These are phyloP conservation scores for Sporothrix dimorphospora DNA, from an alignment of 2,329 filamentous ascomycete genomes.

Conservation along the genomic window DNA sequence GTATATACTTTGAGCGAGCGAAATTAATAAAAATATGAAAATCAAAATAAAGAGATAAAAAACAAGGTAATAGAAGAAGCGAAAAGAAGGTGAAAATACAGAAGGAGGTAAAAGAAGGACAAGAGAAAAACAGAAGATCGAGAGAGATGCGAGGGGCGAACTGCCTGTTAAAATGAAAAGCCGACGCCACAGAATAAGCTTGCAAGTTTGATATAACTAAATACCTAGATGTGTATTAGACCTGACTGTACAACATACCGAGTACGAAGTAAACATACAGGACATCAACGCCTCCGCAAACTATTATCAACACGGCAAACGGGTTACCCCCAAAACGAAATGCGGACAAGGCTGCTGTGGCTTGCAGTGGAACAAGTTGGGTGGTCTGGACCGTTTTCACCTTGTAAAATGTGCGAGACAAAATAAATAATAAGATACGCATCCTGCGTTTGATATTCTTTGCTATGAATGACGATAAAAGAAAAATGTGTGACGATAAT, in stretches of 20 bases:
- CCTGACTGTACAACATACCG: too few relatives aligned
- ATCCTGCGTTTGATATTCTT: slow-evolving; percentile 2
- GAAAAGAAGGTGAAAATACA: not conserved
- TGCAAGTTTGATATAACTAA: not conserved
- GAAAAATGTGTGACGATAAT: not conserved
- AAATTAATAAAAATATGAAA: too few relatives aligned
- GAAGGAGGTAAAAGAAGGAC: not conserved
- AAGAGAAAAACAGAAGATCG: not conserved
- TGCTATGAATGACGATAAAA: not conserved
- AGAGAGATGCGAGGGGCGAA: not conserved
- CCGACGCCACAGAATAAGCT: not conserved
- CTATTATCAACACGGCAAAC: not conserved
- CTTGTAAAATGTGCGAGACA: not conserved
- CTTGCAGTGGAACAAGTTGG: not conserved
- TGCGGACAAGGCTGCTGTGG: not conserved
- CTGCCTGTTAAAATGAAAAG: not conserved
- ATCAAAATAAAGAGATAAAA: not conserved
- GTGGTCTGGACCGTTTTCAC: not conserved
- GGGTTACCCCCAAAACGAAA: not conserved
- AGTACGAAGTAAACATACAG: not conserved
- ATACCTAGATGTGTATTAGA: not conserved
- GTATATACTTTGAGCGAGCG: too few relatives aligned
- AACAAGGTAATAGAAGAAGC: not conserved
- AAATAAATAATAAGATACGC: not conserved
- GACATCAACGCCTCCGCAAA: not conserved